phyloP scores from a whole-genome alignment of 2,329 filamentous ascomycete species.

The Aspergillus chevalieri region DNA sequence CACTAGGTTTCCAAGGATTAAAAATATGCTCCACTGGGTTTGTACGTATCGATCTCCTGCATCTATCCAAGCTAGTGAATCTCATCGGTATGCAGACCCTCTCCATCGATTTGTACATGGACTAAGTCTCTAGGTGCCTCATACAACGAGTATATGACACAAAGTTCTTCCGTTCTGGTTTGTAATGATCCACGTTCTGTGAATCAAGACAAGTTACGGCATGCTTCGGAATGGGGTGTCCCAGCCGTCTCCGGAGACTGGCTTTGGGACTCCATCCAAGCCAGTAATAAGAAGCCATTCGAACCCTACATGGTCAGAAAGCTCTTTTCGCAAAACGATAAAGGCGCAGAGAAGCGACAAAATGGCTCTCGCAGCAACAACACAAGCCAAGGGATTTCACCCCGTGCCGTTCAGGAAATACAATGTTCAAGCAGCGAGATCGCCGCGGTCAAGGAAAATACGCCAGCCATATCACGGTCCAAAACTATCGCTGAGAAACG shows the following conservation, averaged over 20 bases:
- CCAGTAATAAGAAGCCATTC: slow-evolving; percentile 44
- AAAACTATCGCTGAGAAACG: slow-evolving; percentile 2
- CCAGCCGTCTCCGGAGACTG: slow-evolving; percentile 76
- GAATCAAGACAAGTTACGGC: slow-evolving; percentile 69
- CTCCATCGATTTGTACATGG: not conserved
- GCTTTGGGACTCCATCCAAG: slow-evolving; percentile 73
- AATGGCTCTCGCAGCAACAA: slow-evolving; percentile 11
- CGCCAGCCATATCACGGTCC: not conserved
- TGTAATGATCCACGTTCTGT: slow-evolving; percentile 50
- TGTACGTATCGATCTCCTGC: slow-evolving; percentile 73
- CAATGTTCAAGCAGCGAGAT: not conserved
- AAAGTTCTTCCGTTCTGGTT: slow-evolving; percentile 69
- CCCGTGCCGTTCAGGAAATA: not conserved
- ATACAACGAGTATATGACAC: slow-evolving; percentile 72
- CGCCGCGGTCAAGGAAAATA: not conserved
- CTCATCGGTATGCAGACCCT: slow-evolving; percentile 54
- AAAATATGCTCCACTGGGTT: slow-evolving; percentile 78
- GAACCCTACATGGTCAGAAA: slow-evolving; percentile 39
- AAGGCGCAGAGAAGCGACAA: slow-evolving; percentile 12
- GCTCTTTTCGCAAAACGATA: slow-evolving; percentile 16
- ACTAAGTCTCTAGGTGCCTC: slow-evolving; percentile 52
- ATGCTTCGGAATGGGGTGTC: slow-evolving; percentile 68
- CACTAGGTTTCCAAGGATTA: slow-evolving; percentile 58
- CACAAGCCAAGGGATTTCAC: not conserved
- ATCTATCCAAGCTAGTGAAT: slow-evolving; percentile 69